These are phyloP conservation scores for Hymenoscyphus salicellus DNA, from an alignment of 2,329 filamentous ascomycete genomes.

Conservation along the genomic window DNA sequence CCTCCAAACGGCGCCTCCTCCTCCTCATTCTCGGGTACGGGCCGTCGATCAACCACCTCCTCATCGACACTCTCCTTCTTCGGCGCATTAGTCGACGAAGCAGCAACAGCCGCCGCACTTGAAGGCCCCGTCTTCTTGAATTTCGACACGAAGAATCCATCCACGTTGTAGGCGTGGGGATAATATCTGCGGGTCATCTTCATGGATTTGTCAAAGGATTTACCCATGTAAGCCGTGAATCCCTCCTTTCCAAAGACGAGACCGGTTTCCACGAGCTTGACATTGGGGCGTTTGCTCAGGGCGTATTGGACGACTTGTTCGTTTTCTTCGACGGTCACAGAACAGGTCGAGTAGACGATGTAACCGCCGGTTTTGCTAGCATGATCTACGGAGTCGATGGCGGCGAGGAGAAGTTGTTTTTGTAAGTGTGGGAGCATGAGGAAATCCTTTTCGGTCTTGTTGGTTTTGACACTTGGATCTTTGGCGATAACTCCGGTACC, in stretches of 20 bases:
- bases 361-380: constrained; percentile 89
- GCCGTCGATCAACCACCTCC: constrained; percentile 61
- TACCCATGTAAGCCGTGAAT: constrained; percentile 86
- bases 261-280: constrained; percentile 87
- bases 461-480: constrained; percentile 94
- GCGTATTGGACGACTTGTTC: constrained; percentile 93
- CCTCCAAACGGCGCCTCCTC: constrained; percentile 61
- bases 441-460: constrained; percentile 96
- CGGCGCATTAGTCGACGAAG: constrained; percentile 20
- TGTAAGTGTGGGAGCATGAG: constrained; percentile 88
- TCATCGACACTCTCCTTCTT: constrained; percentile 43
- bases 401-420: constrained; percentile 87
- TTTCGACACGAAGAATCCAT: constrained; percentile 98
- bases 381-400: constrained; percentile 93
- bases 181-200: constrained; percentile 83
- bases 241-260: constrained; percentile 88
- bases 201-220: constrained; percentile 83
- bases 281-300: constrained; percentile 85
- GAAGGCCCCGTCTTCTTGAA: constrained; percentile 88
- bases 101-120: constrained; percentile 43
- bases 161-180: constrained; percentile 89
- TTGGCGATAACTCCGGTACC: constrained; percentile 97
- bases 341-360: constrained; percentile 95
- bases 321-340: constrained; percentile 89
- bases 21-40: constrained; percentile 40